These are phyloP conservation scores for Fusarium equiseti DNA, from an alignment of 2,329 filamentous ascomycete genomes.

Conservation along the genomic window DNA sequence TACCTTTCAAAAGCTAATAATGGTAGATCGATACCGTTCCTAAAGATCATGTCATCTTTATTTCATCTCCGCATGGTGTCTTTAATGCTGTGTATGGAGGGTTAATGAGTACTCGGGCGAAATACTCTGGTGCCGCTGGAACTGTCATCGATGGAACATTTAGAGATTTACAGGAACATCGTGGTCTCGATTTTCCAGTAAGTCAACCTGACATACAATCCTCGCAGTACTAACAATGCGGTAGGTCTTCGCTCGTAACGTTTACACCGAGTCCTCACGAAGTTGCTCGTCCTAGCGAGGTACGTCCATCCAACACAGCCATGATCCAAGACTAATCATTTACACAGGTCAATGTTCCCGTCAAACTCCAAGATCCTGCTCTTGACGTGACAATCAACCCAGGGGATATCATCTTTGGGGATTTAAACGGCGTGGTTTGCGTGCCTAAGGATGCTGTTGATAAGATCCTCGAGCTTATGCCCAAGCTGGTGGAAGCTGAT, in stretches of 20 bases:
- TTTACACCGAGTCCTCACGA: slow-evolving; percentile 7
- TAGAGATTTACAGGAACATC: slow-evolving; percentile 36
- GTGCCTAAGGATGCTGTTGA: slow-evolving; percentile 10
- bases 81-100: slow-evolving; percentile 35
- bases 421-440: slow-evolving; percentile 24
- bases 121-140: slow-evolving; percentile 10
- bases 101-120: slow-evolving; percentile 28
- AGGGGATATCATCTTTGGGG: slow-evolving; percentile 13
- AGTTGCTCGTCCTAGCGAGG: slow-evolving; percentile 16
- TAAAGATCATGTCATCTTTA: slow-evolving; percentile 18
- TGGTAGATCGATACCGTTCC: slow-evolving; percentile 23
- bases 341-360: slow-evolving; percentile 9
- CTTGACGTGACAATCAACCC: slow-evolving; percentile 3
- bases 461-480: slow-evolving; percentile 18
- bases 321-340: fast-evolving
- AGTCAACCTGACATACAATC: neutral
- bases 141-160: slow-evolving; percentile 26
- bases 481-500: slow-evolving; percentile 15
- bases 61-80: slow-evolving; percentile 14
- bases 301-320: neutral
- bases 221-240: neutral
- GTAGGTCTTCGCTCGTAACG: slow-evolving; percentile 15
- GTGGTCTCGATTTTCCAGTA: slow-evolving; percentile 21
- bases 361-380: slow-evolving; percentile 16
- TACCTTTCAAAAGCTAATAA: neutral